phyloP scores from a whole-genome alignment of 1,284 basidiomycete genomes.

The Tausonia pullulans region DNA sequence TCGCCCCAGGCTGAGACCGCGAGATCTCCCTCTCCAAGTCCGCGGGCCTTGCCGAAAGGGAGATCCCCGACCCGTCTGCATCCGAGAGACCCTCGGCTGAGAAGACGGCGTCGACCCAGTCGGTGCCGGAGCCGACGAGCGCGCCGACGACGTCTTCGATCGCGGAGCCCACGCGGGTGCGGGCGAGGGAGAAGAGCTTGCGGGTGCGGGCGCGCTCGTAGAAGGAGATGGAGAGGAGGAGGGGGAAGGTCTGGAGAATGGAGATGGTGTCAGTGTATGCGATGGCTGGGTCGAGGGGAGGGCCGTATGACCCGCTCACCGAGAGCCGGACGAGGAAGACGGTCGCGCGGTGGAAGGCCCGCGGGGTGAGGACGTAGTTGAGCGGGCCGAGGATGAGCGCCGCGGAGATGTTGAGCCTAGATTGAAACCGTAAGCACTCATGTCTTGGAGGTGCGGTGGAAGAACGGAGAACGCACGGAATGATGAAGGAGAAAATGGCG shows the following conservation, averaged over 20 bases:
- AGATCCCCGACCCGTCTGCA: background rate
- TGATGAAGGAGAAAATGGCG: constrained; percentile 70
- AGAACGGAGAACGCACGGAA: constrained; percentile 38
- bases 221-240: constrained; percentile 59
- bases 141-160: constrained; percentile 24
- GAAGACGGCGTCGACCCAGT: constrained; percentile 5
- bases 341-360: constrained; percentile 63
- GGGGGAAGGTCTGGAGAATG: constrained; percentile 52
- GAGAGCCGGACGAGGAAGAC: constrained; percentile 63
- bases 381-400: constrained; percentile 64
- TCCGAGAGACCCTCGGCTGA: background rate
- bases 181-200: constrained; percentile 6
- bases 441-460: background rate
- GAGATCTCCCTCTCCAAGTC: background rate
- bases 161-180: constrained; percentile 20
- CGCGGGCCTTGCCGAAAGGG: background rate
- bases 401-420: constrained; percentile 40
- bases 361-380: constrained; percentile 56
- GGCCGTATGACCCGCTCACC: constrained; percentile 15
- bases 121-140: constrained; percentile 1
- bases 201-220: constrained; percentile 46
- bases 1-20: no score
- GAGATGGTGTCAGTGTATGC: background rate
- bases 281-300: background rate
- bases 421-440: background rate